Conservation (phyloP, 2,329 filamentous ascomycete genomes). For the Verticillium dahliae region DNA sequence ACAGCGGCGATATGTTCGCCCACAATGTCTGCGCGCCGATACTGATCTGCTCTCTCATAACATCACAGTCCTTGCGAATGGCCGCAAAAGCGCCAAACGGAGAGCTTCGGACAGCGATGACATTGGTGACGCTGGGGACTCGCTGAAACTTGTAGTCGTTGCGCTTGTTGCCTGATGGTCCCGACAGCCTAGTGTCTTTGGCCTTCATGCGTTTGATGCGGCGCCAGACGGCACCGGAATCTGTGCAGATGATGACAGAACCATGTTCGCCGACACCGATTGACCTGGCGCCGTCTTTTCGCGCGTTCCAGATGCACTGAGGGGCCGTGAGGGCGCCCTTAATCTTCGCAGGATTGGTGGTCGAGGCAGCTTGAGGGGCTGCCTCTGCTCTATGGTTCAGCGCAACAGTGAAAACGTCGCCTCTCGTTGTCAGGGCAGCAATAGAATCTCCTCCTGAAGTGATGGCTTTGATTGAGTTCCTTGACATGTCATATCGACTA, state of each 20-base stretch:
- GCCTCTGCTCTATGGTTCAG: conserved; percentile 63
- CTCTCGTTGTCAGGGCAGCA: conserved; percentile 74
- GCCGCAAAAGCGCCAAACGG: conserved; percentile 86
- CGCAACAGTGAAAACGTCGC: conserved; percentile 81
- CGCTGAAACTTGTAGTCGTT: conserved; percentile 96
- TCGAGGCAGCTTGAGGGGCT: conserved; percentile 59
- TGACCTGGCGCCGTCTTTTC: conserved; percentile 80
- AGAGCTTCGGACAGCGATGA: conserved; percentile 78
- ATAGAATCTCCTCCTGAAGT: conserved; percentile 86
- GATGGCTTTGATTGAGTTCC: conserved; percentile 68
- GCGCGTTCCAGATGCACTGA: conserved; percentile 80
- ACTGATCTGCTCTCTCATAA: conserved; percentile 65
- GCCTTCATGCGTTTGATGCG: conserved; percentile 76
- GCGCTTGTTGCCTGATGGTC: conserved; percentile 49
- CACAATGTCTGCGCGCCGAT: conserved; percentile 64
- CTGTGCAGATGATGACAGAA: conserved; percentile 88
- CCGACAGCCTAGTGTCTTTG: conserved; percentile 53
- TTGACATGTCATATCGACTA: conserved; percentile 55
- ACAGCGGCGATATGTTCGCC: conserved; percentile 64
- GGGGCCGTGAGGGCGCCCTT: conserved; percentile 73
- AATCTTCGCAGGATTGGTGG: conserved; percentile 88
- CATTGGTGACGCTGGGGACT: conserved; percentile 79
- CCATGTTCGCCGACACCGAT: conserved; percentile 88
- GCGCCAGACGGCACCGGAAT: conserved; percentile 89
- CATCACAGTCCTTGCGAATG: conserved; percentile 75